Percentiles rank a stretch among this genome's conserved stretches.
phyloP scores from a whole-genome alignment of 805 yeast genomes.

The Millerozyma acaciae region DNA sequence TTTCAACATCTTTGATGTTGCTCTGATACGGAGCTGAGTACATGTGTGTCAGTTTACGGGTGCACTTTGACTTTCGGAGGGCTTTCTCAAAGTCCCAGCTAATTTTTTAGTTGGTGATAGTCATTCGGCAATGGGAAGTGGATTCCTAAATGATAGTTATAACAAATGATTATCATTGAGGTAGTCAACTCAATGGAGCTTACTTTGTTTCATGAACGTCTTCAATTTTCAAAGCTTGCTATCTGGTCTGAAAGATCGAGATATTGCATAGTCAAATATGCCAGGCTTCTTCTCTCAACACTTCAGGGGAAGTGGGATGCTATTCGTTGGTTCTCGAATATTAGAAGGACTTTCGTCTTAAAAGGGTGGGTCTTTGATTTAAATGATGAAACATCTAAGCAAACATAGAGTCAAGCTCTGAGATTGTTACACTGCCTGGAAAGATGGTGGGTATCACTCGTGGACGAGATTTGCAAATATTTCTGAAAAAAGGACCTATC shows the following conservation, averaged over 20 bases:
- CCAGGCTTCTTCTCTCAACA: constrained; percentile 41
- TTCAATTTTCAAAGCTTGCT: constrained; percentile 23
- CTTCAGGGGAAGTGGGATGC: constrained; percentile 21
- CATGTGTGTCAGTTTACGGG: too few relatives aligned
- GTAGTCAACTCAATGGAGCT: constrained; percentile 79
- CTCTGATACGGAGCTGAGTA: too few relatives aligned
- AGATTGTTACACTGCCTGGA: constrained; percentile 50
- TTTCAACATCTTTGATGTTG: too few relatives aligned
- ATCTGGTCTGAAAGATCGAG: constrained; percentile 20
- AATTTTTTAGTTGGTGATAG: constrained; percentile 18
- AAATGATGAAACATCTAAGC: constrained; percentile 71
- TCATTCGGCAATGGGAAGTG: constrained; percentile 63
- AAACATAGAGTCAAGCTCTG: constrained; percentile 93
- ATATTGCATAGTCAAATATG: constrained; percentile 62
- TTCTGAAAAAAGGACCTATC: constrained; percentile 23
- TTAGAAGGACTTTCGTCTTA: too few relatives aligned
- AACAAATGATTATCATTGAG: constrained; percentile 49
- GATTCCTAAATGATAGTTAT: constrained; percentile 70
- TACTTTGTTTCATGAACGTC: constrained; percentile 68
- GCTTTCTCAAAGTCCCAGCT: constrained; percentile 8
- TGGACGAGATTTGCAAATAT: constrained; percentile 71
- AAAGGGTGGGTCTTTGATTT: too few relatives aligned
- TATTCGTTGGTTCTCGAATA: constrained; percentile 14
- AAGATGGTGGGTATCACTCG: constrained; percentile 39
- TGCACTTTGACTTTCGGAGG: too few relatives aligned